phyloP scores from a whole-genome alignment of 768 basidiomycete species.

The Clitopilus hobsonii region DNA sequence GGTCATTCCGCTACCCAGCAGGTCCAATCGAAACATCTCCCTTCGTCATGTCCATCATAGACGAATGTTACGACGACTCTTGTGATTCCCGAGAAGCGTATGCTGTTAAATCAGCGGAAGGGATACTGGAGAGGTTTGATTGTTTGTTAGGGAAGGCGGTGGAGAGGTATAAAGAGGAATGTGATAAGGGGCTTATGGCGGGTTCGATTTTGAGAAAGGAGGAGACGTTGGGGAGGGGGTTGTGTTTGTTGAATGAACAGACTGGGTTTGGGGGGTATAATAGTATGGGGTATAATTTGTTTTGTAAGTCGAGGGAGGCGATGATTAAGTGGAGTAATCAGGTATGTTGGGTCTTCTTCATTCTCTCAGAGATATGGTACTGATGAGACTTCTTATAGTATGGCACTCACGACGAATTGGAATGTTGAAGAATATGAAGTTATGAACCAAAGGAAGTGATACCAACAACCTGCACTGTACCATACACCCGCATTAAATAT shows the following conservation, averaged over 20 bases:
- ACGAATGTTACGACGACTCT: conserved; percentile 37
- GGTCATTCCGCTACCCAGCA: conserved; percentile 24
- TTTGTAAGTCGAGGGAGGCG: conserved; percentile 29
- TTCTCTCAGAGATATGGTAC: background rate
- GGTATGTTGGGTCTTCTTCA: conserved; percentile 13
- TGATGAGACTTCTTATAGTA: background rate
- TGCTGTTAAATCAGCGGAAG: conserved; percentile 31
- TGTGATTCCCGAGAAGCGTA: conserved; percentile 35
- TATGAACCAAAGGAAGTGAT: no score
- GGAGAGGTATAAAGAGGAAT: conserved; percentile 34
- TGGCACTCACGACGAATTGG: background rate
- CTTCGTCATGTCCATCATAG: conserved; percentile 37
- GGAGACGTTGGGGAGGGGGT: conserved; percentile 31
- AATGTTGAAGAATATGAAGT: background rate
- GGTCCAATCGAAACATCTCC: conserved; percentile 25
- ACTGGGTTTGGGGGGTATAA: conserved; percentile 39
- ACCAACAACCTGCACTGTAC: background rate
- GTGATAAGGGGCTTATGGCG: conserved; percentile 27
- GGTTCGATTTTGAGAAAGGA: conserved; percentile 31
- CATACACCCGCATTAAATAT: background rate
- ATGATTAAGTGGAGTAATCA: conserved; percentile 39
- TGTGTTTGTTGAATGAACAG: conserved; percentile 42
- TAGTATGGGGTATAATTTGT: conserved; percentile 33
- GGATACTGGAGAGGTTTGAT: conserved; percentile 29
- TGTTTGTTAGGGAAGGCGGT: conserved; percentile 30